phyloP scores from a whole-genome alignment of 495 filamentous ascomycete genomes.

The Jackrogersella minutella region DNA sequence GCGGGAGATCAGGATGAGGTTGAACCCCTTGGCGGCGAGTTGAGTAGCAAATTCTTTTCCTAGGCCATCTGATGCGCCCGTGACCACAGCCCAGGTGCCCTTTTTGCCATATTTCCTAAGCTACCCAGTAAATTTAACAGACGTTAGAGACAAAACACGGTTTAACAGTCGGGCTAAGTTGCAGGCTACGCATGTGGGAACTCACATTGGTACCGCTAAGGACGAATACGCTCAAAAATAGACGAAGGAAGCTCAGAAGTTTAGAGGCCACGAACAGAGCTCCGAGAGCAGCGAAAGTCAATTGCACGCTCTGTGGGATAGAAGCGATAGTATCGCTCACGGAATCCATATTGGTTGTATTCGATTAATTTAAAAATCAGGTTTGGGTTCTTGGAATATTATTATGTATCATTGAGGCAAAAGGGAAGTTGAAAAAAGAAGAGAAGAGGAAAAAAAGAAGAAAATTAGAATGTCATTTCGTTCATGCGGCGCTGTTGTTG shows the following conservation, averaged over 20 bases:
- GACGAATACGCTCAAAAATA: conserved; percentile 79
- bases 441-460: background rate
- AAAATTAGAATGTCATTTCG: background rate
- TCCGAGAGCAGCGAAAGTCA: conserved; percentile 61
- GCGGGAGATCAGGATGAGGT: conserved; percentile 90
- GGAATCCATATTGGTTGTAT: conserved; percentile 46
- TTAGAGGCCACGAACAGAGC: conserved; percentile 65
- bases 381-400: background rate
- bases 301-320: conserved; percentile 49
- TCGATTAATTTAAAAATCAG: background rate
- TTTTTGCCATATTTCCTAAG: conserved; percentile 89
- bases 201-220: conserved; percentile 68
- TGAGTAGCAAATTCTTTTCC: conserved; percentile 96
- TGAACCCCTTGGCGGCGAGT: conserved; percentile 90
- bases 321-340: conserved; percentile 38
- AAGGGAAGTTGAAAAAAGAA: too few relatives aligned
- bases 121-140: conserved; percentile 53
- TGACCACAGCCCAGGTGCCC: conserved; percentile 93
- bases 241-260: conserved; percentile 66
- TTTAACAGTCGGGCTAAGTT: background rate
- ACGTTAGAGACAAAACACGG: background rate
- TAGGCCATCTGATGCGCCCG: conserved; percentile 94
- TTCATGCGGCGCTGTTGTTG: background rate
- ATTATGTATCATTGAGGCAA: background rate
- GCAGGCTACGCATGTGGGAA: background rate